A percentile compares a stretch with the other conserved stretches of the same genome.
phyloP scores from a whole-genome alignment of 768 basidiomycete species.

The Suillus alpinus region DNA sequence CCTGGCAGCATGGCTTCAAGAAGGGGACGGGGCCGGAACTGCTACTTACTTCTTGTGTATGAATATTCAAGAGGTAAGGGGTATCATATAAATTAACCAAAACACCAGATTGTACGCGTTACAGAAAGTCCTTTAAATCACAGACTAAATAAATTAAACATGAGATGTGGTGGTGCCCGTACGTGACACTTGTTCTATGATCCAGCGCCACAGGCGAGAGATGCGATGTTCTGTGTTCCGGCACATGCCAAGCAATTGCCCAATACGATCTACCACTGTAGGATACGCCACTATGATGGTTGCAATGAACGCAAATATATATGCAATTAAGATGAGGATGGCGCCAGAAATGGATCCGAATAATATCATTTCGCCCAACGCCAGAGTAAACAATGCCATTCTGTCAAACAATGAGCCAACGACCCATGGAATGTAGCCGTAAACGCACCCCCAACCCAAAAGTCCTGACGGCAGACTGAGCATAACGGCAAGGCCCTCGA shows the following conservation, averaged over 20 bases:
- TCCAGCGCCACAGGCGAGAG: not conserved
- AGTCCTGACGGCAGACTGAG: conserved; percentile 32
- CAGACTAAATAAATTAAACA: not conserved
- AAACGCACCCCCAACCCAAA: conserved; percentile 29
- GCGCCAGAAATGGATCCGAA: no score
- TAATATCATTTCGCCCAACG: no score
- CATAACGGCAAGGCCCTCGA: conserved; percentile 28
- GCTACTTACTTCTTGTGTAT: not conserved
- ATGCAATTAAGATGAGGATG: no score
- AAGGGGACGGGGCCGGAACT: not conserved
- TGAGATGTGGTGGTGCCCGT: not conserved
- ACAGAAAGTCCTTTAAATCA: not conserved
- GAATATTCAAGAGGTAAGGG: not conserved
- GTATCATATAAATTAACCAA: not conserved
- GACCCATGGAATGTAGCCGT: no score
- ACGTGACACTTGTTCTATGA: not conserved
- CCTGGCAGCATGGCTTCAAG: not conserved
- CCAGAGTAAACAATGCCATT: no score
- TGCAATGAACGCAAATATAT: no score
- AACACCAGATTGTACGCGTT: not conserved
- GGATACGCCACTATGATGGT: no score
- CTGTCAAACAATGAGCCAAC: not conserved
- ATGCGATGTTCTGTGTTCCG: not conserved
- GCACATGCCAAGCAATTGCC: no score
- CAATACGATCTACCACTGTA: no score